phyloP scores from a whole-genome alignment of 75 land plant species.

The Pinus tabuliformis region DNA sequence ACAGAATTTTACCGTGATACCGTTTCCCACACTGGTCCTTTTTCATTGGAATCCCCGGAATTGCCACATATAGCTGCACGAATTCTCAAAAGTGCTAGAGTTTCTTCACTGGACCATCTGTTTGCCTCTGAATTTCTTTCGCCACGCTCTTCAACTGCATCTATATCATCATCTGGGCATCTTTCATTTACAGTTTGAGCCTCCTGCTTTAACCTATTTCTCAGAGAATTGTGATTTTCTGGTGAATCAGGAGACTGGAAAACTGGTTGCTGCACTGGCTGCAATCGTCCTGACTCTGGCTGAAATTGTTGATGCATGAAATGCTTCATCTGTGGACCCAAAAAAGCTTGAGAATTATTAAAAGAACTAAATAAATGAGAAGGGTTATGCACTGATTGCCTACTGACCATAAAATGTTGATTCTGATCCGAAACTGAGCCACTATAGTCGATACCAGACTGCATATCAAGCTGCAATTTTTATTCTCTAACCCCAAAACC shows the following conservation, averaged over 20 bases:
- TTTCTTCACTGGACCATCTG: constrained; percentile 28
- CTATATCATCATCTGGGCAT: neutral
- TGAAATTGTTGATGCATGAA: neutral
- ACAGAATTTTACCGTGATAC: constrained; percentile 17
- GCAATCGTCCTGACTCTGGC: neutral
- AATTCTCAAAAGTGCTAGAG: constrained; percentile 23
- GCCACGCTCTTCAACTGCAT: neutral
- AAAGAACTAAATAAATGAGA: neutral
- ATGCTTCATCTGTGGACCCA: constrained; percentile 8
- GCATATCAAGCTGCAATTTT: constrained; percentile 2
- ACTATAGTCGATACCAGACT: constrained; percentile 8
- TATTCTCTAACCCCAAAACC: neutral
- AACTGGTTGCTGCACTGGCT: constrained; percentile 15
- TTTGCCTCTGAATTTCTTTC: constrained; percentile 11
- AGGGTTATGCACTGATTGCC: neutral
- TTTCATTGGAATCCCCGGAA: constrained; percentile 14
- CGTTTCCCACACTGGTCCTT: constrained; percentile 24
- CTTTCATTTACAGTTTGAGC: neutral
- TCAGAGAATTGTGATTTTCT: neutral
- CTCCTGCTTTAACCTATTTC: neutral
- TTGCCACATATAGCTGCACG: constrained; percentile 18
- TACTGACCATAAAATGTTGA: constrained; percentile 11
- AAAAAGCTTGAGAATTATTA: neutral
- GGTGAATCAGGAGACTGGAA: constrained; percentile 5
- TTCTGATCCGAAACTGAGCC: constrained; percentile 10